Percentiles rank a stretch among this genome's conserved stretches.
Evolutionary conservation across 192 early-diverging fungal genomes (phyloP).

Genomic region (Anaeromyces robustus): DNA sequence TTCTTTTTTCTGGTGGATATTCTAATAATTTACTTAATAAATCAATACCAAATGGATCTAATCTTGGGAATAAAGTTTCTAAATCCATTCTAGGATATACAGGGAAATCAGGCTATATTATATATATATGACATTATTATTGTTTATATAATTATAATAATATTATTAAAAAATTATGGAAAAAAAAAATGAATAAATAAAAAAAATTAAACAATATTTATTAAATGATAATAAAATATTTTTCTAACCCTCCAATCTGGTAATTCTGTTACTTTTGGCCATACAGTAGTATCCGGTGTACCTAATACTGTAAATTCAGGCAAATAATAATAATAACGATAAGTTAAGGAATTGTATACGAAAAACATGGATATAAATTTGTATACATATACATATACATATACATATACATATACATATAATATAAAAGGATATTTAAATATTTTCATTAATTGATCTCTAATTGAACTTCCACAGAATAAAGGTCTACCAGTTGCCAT

Average conservation of each 20-base stretch:
- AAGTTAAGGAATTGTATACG: neutral
- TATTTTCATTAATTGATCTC: constrained; percentile 76
- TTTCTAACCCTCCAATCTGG: constrained; percentile 69
- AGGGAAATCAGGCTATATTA: constrained; percentile 49
- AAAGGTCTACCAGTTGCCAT: constrained; percentile 78
- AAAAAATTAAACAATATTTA: no score
- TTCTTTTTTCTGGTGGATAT: constrained; percentile 63
- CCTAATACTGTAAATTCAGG: constrained; percentile 41
- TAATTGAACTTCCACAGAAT: constrained; percentile 76
- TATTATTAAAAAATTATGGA: no score
- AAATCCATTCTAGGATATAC: constrained; percentile 52
- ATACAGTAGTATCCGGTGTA: constrained; percentile 61
- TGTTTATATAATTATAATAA: no score
- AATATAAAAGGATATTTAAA: constrained; percentile 40
- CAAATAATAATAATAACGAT: neutral
- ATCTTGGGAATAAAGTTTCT: constrained; percentile 62
- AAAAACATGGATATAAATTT: no score
- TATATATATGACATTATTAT: no score
- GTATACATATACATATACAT: neutral
- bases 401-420: neutral
- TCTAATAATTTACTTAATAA: constrained; percentile 58
- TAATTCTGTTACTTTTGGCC: constrained; percentile 72
- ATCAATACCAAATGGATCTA: constrained; percentile 72
- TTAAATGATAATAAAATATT: no score
- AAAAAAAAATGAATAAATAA: neutral